A percentile compares a stretch with the other conserved stretches of the same genome.
phyloP scores from a whole-genome alignment of 148 eudicot genomes.

The Cornus suecica region DNA sequence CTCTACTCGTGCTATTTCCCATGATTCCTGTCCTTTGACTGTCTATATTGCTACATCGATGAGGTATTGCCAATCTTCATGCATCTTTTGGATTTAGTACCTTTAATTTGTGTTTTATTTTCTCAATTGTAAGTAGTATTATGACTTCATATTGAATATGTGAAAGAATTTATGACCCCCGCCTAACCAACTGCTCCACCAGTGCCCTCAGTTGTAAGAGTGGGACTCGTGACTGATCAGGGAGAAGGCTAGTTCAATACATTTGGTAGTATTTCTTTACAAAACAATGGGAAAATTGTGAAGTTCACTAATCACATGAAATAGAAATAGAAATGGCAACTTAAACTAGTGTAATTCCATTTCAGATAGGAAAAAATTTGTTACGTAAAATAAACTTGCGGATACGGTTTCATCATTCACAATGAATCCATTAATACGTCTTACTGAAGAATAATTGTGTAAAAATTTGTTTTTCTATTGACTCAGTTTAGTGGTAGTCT shows the following conservation, averaged over 20 bases:
- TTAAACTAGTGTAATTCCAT: too few species aligned
- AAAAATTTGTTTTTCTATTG: neutral
- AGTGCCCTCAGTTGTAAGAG: too few species aligned
- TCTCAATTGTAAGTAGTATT: neutral
- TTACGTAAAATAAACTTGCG: neutral
- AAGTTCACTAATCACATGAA: too few species aligned
- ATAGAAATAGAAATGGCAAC: too few species aligned
- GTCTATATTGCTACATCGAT: constrained; percentile 27
- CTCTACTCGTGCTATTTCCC: constrained; percentile 31
- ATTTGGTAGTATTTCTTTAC: too few species aligned
- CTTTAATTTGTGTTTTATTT: neutral
- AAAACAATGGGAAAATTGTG: too few species aligned
- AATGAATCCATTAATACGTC: neutral
- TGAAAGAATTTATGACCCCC: neutral
- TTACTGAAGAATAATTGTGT: neutral
- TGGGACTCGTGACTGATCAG: too few species aligned
- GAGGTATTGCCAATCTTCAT: constrained; percentile 17
- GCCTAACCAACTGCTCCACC: too few species aligned
- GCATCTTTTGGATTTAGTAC: neutral
- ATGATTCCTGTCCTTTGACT: constrained; percentile 28
- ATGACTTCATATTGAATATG: neutral
- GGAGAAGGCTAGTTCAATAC: too few species aligned
- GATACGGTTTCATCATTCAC: neutral
- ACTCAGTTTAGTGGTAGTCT: neutral
- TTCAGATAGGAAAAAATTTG: neutral